Evolutionary conservation across 257 asterid genomes (phyloP).

Genomic region (Rhazya stricta): DNA sequence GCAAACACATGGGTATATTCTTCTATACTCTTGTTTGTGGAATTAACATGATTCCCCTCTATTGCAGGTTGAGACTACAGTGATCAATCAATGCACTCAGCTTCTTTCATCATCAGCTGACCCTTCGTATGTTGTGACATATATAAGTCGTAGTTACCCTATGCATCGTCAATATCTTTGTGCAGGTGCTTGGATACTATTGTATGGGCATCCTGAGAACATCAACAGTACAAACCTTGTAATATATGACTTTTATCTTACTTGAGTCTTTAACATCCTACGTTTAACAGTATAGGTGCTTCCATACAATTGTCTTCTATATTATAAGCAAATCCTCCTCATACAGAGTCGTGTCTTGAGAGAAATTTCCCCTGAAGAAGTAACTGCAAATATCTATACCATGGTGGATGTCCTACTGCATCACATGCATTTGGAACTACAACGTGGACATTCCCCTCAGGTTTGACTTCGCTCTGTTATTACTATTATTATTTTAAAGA

Average conservation of each 20-base stretch:
- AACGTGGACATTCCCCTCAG: constrained; percentile 90
- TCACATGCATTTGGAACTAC: constrained; percentile 78
- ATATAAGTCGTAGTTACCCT: constrained; percentile 79
- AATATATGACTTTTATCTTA: constrained; percentile 25
- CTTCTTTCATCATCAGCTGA: constrained; percentile 90
- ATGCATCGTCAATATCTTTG: constrained; percentile 89
- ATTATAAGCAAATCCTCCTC: background rate
- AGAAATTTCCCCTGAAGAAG: constrained; percentile 99
- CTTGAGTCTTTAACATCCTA: background rate
- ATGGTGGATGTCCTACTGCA: constrained; percentile 95
- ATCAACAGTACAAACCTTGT: constrained; percentile 84
- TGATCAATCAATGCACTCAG: constrained; percentile 82
- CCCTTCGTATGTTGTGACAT: constrained; percentile 73
- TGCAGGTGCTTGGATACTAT: constrained; percentile 95
- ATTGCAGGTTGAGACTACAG: constrained; percentile 88
- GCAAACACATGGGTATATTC: background rate
- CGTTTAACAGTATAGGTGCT: background rate
- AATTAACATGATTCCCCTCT: constrained; percentile 10
- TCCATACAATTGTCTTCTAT: background rate
- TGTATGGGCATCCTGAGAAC: constrained; percentile 92
- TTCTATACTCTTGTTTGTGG: background rate
- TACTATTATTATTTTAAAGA: constrained; percentile 9
- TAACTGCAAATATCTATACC: constrained; percentile 78
- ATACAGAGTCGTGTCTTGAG: constrained; percentile 80
- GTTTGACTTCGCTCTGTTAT: constrained; percentile 36